Conservation (phyloP, 2,329 filamentous ascomycete genomes). For the Zasmidium cellare region DNA sequence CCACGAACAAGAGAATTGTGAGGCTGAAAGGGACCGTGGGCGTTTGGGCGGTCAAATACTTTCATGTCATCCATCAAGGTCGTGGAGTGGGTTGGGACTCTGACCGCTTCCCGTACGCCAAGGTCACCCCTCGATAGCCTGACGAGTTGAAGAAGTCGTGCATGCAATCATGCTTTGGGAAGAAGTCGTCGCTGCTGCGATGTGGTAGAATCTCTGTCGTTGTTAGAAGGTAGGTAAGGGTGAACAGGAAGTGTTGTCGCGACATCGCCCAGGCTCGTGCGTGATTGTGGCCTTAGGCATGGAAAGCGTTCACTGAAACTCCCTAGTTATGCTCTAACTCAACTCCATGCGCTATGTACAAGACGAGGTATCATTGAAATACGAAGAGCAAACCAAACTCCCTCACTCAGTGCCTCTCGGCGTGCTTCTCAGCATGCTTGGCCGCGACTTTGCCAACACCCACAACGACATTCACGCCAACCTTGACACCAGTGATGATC, state of each 20-base stretch:
- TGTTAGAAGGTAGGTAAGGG: no score
- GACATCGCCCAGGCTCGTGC: no score
- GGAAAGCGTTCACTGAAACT: no score
- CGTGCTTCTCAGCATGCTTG: background rate
- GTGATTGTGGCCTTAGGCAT: no score
- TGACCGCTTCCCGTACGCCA: background rate
- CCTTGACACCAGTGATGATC: constrained; percentile 42
- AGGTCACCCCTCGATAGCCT: background rate
- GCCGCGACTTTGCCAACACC: constrained; percentile 34
- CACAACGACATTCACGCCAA: constrained; percentile 39
- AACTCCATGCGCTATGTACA: background rate
- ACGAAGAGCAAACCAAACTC: background rate
- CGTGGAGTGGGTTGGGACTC: background rate
- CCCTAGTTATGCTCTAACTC: no score
- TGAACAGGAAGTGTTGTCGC: no score
- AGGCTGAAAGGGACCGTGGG: background rate
- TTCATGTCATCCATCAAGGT: constrained; percentile 7
- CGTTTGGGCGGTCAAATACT: background rate
- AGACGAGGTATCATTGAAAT: background rate
- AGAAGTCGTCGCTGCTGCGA: no score
- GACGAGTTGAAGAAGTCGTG: no score
- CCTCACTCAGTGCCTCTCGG: background rate
- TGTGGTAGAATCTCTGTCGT: no score
- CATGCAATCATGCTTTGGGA: no score
- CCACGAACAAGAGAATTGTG: background rate